Conservation (phyloP, 768 basidiomycete genomes). For the Tylopilus subfusipes region DNA sequence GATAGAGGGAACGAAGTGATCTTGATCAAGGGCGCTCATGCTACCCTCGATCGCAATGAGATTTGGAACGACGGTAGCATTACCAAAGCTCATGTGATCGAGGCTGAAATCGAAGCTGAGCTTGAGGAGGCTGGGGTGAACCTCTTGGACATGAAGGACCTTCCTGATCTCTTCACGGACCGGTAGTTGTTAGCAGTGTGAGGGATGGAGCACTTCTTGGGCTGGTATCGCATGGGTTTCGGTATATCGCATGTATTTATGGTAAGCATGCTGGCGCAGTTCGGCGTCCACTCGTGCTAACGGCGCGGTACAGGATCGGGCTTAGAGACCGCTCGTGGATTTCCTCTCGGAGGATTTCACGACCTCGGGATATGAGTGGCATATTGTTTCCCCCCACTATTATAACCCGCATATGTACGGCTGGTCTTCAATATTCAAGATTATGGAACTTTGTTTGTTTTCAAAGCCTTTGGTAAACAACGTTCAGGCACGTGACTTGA, state of each 20-base stretch:
- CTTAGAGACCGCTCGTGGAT: neutral
- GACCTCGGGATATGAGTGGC: neutral
- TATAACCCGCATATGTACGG: neutral
- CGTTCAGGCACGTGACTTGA: slow-evolving; percentile 1
- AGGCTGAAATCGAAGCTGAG: slow-evolving; percentile 60
- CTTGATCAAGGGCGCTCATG: slow-evolving; percentile 61
- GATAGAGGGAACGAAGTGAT: slow-evolving; percentile 64
- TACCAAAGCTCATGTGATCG: slow-evolving; percentile 50
- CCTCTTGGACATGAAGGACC: slow-evolving; percentile 63
- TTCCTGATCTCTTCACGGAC: slow-evolving; percentile 55
- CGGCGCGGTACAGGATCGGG: neutral
- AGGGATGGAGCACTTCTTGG: neutral
- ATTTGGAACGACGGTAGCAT: slow-evolving; percentile 54
- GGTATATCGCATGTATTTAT: neutral
- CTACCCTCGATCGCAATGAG: slow-evolving; percentile 64
- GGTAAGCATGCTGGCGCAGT: slow-evolving; percentile 9
- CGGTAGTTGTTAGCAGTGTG: slow-evolving; percentile 35
- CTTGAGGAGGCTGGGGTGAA: slow-evolving; percentile 66
- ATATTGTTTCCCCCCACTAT: neutral
- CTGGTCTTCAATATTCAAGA: neutral
- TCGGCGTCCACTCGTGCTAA: neutral
- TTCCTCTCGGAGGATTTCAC: neutral
- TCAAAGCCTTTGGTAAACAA: slow-evolving; percentile 13
- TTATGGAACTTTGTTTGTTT: slow-evolving; percentile 10
- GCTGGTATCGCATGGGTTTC: neutral